Conservation (phyloP, 805 yeast species). For the Nakazawaea holstii region DNA sequence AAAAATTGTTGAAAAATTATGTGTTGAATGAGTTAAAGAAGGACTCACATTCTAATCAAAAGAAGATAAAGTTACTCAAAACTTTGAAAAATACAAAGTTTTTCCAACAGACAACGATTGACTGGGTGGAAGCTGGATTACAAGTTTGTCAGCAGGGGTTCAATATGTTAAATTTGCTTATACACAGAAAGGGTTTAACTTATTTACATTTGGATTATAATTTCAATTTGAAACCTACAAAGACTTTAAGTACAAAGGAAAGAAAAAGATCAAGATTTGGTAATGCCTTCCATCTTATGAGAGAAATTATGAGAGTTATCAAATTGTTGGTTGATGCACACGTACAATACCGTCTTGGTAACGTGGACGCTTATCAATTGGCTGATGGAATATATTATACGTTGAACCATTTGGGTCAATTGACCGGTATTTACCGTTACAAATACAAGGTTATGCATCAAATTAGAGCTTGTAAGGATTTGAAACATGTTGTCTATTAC, state of each 20-base stretch:
- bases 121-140: conserved; percentile 98
- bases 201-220: conserved; percentile 93
- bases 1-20: conserved; percentile 72
- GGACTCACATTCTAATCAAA: conserved; percentile 33
- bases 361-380: conserved; percentile 85
- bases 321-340: conserved; percentile 91
- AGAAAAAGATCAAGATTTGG: conserved; percentile 95
- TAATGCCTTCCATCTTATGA: conserved; percentile 86
- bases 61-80: conserved; percentile 56
- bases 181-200: conserved; percentile 87
- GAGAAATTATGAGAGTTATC: conserved; percentile 81
- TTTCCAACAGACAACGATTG: conserved; percentile 87
- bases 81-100: conserved; percentile 74
- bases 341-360: conserved; percentile 85
- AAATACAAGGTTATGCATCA: conserved; percentile 98
- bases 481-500: conserved; percentile 86
- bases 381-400: conserved; percentile 94
- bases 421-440: conserved; percentile 94
- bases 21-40: conserved; percentile 69
- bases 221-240: conserved; percentile 93
- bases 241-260: conserved; percentile 93
- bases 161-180: conserved; percentile 84
- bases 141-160: conserved; percentile 92
- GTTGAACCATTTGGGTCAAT: conserved; percentile 88
- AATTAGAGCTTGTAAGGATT: conserved; percentile 89